Evolutionary conservation across 2,329 filamentous ascomycete genomes (phyloP), one percentile per base, ranked within the genome.

Genomic region (Balansia obtecta): DNA sequence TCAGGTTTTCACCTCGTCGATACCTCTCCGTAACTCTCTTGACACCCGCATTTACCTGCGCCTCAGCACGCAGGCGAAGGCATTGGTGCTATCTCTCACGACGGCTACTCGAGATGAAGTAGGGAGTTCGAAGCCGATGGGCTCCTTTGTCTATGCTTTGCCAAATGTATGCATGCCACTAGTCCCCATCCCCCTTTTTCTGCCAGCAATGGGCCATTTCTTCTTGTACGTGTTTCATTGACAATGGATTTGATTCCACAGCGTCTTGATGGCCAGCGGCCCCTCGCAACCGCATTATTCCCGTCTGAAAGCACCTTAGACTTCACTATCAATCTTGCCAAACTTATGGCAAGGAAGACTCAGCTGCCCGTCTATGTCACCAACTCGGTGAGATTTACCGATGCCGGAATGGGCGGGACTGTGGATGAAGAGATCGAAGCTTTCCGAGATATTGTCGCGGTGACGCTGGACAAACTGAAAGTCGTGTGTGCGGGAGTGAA

Each of bases 361-460:
- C 72, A 75, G 33, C 78, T 82, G 54, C 89, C 89, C 0, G 83
- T 87, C n/a, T 97, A 96, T 64, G 87, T 97, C 16, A 87, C 87
- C 20, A 94, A 87, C 63, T 95, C 89, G 34, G 81, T 94, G 60
- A 88, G 83, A 57, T 81, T 96, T 55, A 78, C 79, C 13, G 80
- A 75, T 60, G 77, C 83, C 6, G 85, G 83, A 2, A 78, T 89
- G 60, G 88, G 88, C 10, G 85, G 88, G 18, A 86, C 82, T 0
- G 80, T 91, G 7, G 90, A 96, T 63, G 93, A 97, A 71, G 91
- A 97, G 70, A 90, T 96, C 82, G 88, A 91, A 62, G 88, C 85
- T 0, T 83, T 96, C 59, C 81, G 79, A 60, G 77, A 76, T 55
- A 80, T 95, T 40, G 81, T 90, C 33, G 77, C 85, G 52, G 79